Conservation (phyloP, 176 grass and related monocot genomes). For the Paspalum vaginatum region DNA sequence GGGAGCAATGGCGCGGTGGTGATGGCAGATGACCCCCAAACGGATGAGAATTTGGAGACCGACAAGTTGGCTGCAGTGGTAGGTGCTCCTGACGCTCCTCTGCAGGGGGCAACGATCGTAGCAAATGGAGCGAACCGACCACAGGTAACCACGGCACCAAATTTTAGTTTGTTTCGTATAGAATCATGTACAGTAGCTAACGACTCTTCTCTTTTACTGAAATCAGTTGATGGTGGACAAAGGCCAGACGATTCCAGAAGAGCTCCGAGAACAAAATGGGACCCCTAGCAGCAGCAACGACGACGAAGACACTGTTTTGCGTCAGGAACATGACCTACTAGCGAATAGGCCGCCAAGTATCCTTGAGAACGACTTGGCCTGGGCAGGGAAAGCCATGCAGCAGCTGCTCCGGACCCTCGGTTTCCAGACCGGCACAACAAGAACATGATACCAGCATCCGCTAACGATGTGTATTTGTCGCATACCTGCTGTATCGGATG, state of each 20-base stretch:
- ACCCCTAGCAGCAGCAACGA: neutral
- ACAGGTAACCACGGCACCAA: constrained; percentile 44
- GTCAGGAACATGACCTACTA: constrained; percentile 4
- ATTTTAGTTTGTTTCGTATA: neutral
- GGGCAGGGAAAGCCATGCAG: constrained; percentile 51
- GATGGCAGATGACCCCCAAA: neutral
- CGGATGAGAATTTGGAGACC: neutral
- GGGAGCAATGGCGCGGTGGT: neutral
- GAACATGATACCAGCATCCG: constrained; percentile 35
- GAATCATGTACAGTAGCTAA: neutral
- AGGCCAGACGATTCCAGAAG: neutral
- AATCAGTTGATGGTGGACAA: constrained; percentile 31
- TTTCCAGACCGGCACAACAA: constrained; percentile 45
- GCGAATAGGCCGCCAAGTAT: constrained; percentile 15
- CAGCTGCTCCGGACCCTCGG: constrained; percentile 53
- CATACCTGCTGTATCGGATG: constrained; percentile 8
- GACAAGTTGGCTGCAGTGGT: neutral
- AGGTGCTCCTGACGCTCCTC: constrained; percentile 26
- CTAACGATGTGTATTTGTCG: neutral
- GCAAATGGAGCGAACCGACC: neutral
- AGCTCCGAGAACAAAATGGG: constrained; percentile 21
- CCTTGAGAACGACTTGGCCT: constrained; percentile 54
- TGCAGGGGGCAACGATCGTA: neutral
- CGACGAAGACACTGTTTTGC: neutral
- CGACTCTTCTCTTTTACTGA: constrained; percentile 22